Evolutionary conservation across 441 rosid species (phyloP).

Genomic region (Capsella rubella): DNA sequence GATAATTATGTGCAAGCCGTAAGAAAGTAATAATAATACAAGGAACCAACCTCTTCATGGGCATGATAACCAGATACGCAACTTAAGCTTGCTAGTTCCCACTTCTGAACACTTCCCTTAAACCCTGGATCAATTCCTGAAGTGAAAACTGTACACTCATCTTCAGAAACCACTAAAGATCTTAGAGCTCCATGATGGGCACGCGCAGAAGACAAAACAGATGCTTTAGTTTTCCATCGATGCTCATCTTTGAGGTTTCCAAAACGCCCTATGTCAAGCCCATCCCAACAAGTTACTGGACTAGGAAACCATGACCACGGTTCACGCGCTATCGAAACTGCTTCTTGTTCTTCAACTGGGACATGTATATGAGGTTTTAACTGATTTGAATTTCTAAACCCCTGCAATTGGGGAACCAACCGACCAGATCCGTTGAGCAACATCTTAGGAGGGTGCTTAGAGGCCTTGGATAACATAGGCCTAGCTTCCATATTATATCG

Average conservation of each 20-base stretch:
- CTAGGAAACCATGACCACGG: slow-evolving; percentile 98
- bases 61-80: slow-evolving; percentile 85
- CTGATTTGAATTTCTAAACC: slow-evolving; percentile 63
- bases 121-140: slow-evolving; percentile 93
- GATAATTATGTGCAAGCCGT: not conserved
- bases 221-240: slow-evolving; percentile 90
- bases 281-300: slow-evolving; percentile 90
- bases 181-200: slow-evolving; percentile 92
- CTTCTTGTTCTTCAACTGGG: slow-evolving; percentile 51
- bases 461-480: slow-evolving; percentile 54
- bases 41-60: slow-evolving; percentile 90
- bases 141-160: slow-evolving; percentile 85
- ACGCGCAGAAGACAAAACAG: slow-evolving; percentile 74
- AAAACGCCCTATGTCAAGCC: slow-evolving; percentile 80
- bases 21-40: slow-evolving; percentile 19
- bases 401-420: slow-evolving; percentile 82
- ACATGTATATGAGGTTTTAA: slow-evolving; percentile 61
- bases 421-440: slow-evolving; percentile 88
- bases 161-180: slow-evolving; percentile 81
- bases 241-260: slow-evolving; percentile 80
- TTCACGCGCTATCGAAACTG: slow-evolving; percentile 60
- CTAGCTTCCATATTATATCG: slow-evolving; percentile 63
- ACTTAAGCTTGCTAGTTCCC: slow-evolving; percentile 88
- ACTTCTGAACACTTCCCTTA: slow-evolving; percentile 91
- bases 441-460: slow-evolving; percentile 76